Evolutionary conservation across 176 grass and related monocot genomes (phyloP).

Genomic region (Eleusine indica): DNA sequence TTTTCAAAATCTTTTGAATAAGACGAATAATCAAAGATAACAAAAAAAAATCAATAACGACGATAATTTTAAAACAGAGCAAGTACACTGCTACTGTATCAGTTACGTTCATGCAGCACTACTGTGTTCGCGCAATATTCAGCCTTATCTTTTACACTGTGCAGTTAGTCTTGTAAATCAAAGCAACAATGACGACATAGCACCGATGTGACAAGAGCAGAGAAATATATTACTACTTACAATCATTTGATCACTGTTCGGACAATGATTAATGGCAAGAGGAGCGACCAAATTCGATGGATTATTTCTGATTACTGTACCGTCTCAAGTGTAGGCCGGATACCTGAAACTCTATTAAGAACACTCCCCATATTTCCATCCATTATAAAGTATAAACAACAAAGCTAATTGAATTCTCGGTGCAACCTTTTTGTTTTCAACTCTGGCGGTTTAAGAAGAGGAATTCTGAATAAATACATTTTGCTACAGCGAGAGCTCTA

Average conservation of each 20-base stretch:
- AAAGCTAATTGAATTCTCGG: too few species aligned
- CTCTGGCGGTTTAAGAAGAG: too few species aligned
- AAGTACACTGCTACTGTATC: not conserved
- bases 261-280: slow-evolving; percentile 17
- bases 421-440: too few species aligned
- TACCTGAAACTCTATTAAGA: not conserved
- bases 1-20: too few species aligned
- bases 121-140: not conserved
- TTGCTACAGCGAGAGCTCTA: too few species aligned
- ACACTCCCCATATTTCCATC: too few species aligned
- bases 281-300: slow-evolving; percentile 2
- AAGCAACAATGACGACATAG: not conserved
- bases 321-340: not conserved
- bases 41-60: too few species aligned
- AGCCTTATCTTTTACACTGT: slow-evolving; percentile 21
- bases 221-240: slow-evolving; percentile 1
- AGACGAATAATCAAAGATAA: too few species aligned
- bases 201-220: slow-evolving; percentile 14
- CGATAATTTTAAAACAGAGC: too few species aligned
- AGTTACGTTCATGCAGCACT: not conserved
- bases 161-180: slow-evolving; percentile 12
- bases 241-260: slow-evolving; percentile 45
- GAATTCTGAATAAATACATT: too few species aligned
- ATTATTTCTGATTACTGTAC: not conserved
- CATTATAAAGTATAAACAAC: too few species aligned